A percentile compares a stretch with the other conserved stretches of the same genome.
phyloP scores from a whole-genome alignment of 306 rosid species.

The Cyamopsis tetragonoloba region DNA sequence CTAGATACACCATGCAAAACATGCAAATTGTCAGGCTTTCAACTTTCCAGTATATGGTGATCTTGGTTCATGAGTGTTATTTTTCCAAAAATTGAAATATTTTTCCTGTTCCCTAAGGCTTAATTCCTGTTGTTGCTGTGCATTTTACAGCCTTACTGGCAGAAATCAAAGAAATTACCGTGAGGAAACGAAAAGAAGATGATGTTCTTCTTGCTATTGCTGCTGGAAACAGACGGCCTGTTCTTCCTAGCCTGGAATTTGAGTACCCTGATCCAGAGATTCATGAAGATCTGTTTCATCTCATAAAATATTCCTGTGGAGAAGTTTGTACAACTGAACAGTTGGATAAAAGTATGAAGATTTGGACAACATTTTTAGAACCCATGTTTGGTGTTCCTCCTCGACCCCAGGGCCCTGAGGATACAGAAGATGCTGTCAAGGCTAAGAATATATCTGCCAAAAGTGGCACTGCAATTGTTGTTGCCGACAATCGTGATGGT shows the following conservation, averaged over 20 bases:
- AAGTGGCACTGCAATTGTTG: conserved; percentile 46
- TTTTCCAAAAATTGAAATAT: too few species aligned
- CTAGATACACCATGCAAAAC: neutral
- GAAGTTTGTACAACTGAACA: conserved; percentile 92
- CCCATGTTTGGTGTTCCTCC: conserved; percentile 83
- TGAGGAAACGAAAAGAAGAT: conserved; percentile 89
- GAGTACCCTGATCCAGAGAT: conserved; percentile 76
- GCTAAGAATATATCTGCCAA: conserved; percentile 46
- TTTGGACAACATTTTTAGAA: conserved; percentile 91
- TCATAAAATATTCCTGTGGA: conserved; percentile 89
- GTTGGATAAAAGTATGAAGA: conserved; percentile 87
- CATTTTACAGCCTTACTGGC: conserved; percentile 71
- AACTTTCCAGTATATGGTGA: neutral
- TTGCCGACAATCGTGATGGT: conserved; percentile 57
- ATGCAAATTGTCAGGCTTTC: neutral
- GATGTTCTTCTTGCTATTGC: conserved; percentile 87
- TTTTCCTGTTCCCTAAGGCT: neutral
- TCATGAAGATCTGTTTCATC: conserved; percentile 91
- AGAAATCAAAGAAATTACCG: conserved; percentile 94
- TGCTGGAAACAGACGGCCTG: conserved; percentile 85
- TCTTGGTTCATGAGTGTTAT: neutral
- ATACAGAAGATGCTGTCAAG: conserved; percentile 83
- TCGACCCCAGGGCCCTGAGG: conserved; percentile 74
- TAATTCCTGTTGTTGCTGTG: conserved; percentile 21
- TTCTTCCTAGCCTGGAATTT: conserved; percentile 86